A percentile compares a stretch with the other conserved stretches of the same genome.
Evolutionary conservation across 2,329 filamentous ascomycete genomes (phyloP).

Genomic region (Penicillium sp.): DNA sequence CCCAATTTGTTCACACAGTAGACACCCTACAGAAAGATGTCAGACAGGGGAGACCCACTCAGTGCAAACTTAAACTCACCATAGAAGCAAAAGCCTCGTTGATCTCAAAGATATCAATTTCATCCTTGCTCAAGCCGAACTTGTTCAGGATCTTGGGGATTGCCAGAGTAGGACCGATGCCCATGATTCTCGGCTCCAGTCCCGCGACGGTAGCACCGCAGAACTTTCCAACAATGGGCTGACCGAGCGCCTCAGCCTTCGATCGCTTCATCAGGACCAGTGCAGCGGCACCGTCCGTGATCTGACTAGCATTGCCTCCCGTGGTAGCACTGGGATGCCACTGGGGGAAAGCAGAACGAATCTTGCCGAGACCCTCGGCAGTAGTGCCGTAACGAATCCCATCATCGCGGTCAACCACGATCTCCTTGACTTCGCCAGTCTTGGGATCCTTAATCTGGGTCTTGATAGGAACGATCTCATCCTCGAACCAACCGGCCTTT

Average conservation of each 20-base stretch:
- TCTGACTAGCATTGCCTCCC: constrained; percentile 86
- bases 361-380: constrained; percentile 73
- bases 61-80: constrained; percentile 19
- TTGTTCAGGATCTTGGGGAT: constrained; percentile 84
- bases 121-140: constrained; percentile 59
- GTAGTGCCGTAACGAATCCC: constrained; percentile 80
- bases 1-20: constrained; percentile 83
- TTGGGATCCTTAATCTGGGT: constrained; percentile 84
- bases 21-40: constrained; percentile 59
- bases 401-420: constrained; percentile 76
- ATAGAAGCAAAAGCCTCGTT: constrained; percentile 87
- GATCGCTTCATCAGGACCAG: constrained; percentile 88
- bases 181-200: constrained; percentile 86
- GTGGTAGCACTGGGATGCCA: constrained; percentile 72
- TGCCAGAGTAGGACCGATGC: constrained; percentile 82
- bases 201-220: constrained; percentile 76
- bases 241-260: constrained; percentile 75
- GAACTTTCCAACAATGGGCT: constrained; percentile 82
- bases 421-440: constrained; percentile 70
- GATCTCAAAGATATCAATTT: constrained; percentile 42
- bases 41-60: neutral
- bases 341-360: constrained; percentile 78
- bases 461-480: constrained; percentile 78
- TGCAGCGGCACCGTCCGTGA: constrained; percentile 85
- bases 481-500: constrained; percentile 72